Base-by-base conservation (phyloP, 2,329 filamentous ascomycete genomes). In the Colletotrichum agaves region DNA sequence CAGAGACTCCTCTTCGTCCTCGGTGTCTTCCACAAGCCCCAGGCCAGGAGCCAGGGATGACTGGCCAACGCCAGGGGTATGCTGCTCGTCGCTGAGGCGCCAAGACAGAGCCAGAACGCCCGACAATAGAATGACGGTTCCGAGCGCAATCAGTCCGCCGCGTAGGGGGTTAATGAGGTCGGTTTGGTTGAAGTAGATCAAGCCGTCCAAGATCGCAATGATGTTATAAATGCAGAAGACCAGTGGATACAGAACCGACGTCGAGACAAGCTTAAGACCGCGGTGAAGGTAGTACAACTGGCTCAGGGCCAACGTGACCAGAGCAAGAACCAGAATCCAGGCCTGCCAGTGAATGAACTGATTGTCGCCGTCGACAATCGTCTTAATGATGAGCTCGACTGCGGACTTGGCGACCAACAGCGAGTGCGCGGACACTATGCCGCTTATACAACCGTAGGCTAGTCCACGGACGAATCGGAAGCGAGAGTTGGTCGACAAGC, bases 171-270 rank as follows among this genome's bases (percentile, higher is more conserved):
- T 89, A 70, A 99, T 88, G 63, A 92, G 86, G 71, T 93, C 91
- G 60, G 91, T 92, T 79, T 99, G 96, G 73, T 91, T 87, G 81
- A 98, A 99, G 80, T 98, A 99, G 74, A 99, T 97, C 72, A 99
- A 85, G 35, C 96, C 96, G 79, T 99, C 96, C 72, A 98, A 84
- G 73, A 99, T 99, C 72, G 96, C 96, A 75, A 98, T 94, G 75
- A 99, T 97, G 84, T 99, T 99, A 85, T 98, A 99, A 71, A 98
- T 89, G 85, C 96, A 99, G 80, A 99, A 99, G 43, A 98, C 94
- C 73, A 98, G 90, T 5, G 96, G 96, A 79, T 99, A 99, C 72
- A 99, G 85, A 69, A 98, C 91, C 74, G 93, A 97, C 21, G 96
- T 98, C 61, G 94, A 98, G 78, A 97, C 94, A 59, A 99, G 86